A percentile compares a stretch with the other conserved stretches of the same genome.
These are phyloP conservation scores for Astrothelium macrocarpum DNA, from an alignment of 495 filamentous ascomycete species.

Conservation along the genomic window DNA sequence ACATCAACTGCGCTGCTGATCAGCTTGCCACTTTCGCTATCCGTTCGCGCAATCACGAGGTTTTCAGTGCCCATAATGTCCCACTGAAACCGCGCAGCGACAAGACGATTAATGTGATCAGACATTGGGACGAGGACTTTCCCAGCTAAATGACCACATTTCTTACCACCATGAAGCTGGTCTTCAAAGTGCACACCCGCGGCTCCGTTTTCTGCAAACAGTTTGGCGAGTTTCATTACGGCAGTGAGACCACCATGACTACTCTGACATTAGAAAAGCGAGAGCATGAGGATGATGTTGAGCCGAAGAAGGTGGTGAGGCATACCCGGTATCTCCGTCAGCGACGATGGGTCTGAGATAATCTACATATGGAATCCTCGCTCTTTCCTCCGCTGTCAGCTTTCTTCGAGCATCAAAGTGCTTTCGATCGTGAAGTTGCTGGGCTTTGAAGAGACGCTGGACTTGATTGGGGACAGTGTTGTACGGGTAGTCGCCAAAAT, in stretches of 20 bases:
- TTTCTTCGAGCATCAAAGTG: constrained; percentile 79
- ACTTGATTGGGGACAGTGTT: constrained; percentile 98
- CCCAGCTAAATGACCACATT: constrained; percentile 93
- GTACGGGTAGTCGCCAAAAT: constrained; percentile 98
- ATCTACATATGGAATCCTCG: constrained; percentile 71
- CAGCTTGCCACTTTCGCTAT: constrained; percentile 85
- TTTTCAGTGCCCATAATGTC: constrained; percentile 95
- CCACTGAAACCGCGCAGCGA: constrained; percentile 93
- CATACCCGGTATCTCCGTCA: constrained; percentile 86
- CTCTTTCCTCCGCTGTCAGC: constrained; percentile 60
- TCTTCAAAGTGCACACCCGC: constrained; percentile 97
- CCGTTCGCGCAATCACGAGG: constrained; percentile 85
- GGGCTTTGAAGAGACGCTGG: constrained; percentile 88
- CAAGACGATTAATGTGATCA: constrained; percentile 91
- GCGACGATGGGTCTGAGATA: constrained; percentile 92
- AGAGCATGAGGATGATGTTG: background rate
- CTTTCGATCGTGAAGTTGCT: constrained; percentile 92
- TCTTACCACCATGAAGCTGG: constrained; percentile 95
- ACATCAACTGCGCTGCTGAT: constrained; percentile 85
- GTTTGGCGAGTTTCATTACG: constrained; percentile 91
- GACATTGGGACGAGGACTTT: constrained; percentile 91
- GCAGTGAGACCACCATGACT: constrained; percentile 70
- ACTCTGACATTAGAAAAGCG: constrained; percentile 5
- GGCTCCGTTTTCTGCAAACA: constrained; percentile 97
- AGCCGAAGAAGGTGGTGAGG: background rate